Conservation (phyloP, 164 flowering plant genomes). For the Protea cynaroides region DNA sequence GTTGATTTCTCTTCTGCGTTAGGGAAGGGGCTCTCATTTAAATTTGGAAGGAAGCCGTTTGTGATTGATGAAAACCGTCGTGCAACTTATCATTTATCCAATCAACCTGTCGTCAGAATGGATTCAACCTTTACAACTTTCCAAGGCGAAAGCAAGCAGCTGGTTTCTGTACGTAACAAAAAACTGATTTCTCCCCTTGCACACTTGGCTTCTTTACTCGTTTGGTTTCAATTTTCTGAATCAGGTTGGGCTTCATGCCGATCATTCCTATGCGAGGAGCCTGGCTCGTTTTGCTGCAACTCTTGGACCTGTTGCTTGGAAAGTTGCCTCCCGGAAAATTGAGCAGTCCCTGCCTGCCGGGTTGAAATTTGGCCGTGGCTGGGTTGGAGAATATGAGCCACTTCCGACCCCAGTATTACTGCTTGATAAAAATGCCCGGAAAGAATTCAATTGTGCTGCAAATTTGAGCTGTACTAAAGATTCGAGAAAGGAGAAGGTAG, state of each 20-base stretch:
- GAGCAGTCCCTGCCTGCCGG: slow-evolving; percentile 72
- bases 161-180: slow-evolving; percentile 61
- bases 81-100: slow-evolving; percentile 49
- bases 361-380: slow-evolving; percentile 78
- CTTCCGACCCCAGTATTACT: slow-evolving; percentile 60
- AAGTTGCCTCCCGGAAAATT: slow-evolving; percentile 70
- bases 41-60: slow-evolving; percentile 51
- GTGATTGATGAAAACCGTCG: slow-evolving; percentile 78
- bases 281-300: slow-evolving; percentile 90
- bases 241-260: slow-evolving; percentile 89
- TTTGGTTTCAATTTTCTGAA: slow-evolving; percentile 15
- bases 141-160: slow-evolving; percentile 75
- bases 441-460: slow-evolving; percentile 21
- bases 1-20: slow-evolving; percentile 17
- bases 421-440: slow-evolving; percentile 33
- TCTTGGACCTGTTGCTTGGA: slow-evolving; percentile 92
- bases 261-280: slow-evolving; percentile 86
- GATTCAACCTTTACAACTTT: slow-evolving; percentile 63
- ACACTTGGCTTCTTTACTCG: slow-evolving; percentile 7
- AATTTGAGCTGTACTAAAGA: slow-evolving; percentile 16
- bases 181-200: neutral
- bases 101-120: slow-evolving; percentile 32
- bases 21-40: slow-evolving; percentile 55
- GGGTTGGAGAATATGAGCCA: slow-evolving; percentile 98
- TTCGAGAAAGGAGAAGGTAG: slow-evolving; percentile 20